These are phyloP conservation scores for Psidium friedrichsthalianum DNA, from an alignment of 345 rosid genomes.

Conservation along the genomic window DNA sequence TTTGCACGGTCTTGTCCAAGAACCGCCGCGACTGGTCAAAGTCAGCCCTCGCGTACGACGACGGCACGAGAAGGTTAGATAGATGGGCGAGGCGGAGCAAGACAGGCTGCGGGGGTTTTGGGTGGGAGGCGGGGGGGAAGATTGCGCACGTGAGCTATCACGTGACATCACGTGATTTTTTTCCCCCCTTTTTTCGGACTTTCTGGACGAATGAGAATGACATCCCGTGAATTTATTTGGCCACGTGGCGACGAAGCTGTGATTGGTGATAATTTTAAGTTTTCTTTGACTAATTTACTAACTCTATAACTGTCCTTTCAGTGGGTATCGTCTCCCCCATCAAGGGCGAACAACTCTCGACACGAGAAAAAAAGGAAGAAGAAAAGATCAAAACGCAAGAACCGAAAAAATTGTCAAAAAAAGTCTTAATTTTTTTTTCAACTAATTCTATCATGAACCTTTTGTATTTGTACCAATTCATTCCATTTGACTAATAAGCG, in stretches of 20 bases:
- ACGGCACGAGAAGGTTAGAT: neutral
- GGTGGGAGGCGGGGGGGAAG: neutral
- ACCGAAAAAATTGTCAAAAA: too few relatives aligned
- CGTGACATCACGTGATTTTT: neutral
- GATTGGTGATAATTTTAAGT: neutral
- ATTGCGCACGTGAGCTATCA: neutral
- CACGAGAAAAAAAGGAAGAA: too few relatives aligned
- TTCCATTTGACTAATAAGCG: too few relatives aligned
- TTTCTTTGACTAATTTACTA: neutral
- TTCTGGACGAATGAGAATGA: neutral
- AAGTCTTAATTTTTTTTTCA: too few relatives aligned
- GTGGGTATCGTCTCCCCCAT: neutral
- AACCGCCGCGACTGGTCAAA: neutral
- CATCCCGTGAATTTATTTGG: neutral
- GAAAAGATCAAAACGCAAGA: too few relatives aligned
- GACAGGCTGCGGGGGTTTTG: neutral
- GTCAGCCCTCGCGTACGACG: neutral
- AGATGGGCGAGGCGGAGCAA: neutral
- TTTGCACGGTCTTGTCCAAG: neutral
- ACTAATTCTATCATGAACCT: too few relatives aligned
- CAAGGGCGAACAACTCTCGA: neutral
- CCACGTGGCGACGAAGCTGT: neutral
- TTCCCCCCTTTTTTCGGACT: neutral
- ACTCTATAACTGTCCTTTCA: neutral
- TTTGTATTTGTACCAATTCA: too few relatives aligned